A percentile compares a stretch with the other conserved stretches of the same genome.
These are phyloP conservation scores for Endotrypanum monterogeii DNA, from an alignment of 208 protist genomes.

Conservation along the genomic window DNA sequence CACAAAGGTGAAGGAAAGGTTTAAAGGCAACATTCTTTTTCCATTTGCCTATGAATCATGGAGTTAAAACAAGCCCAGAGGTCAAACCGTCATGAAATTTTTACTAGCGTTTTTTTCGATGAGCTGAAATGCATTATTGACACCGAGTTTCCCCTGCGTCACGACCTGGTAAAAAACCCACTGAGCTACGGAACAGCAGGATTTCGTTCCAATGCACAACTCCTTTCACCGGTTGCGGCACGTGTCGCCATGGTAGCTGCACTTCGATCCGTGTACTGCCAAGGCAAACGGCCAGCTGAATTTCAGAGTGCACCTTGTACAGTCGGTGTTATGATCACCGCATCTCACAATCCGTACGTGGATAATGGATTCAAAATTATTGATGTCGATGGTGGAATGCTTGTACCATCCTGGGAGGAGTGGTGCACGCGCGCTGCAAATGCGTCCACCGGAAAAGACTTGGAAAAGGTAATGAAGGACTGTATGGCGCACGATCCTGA, in stretches of 20 bases:
- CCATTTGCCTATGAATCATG: background rate
- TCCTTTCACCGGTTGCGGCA: conserved; percentile 63
- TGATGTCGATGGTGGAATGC: conserved; percentile 80
- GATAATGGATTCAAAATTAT: conserved; percentile 93
- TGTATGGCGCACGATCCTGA: conserved; percentile 23
- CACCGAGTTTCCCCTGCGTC: conserved; percentile 41
- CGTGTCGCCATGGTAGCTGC: conserved; percentile 64
- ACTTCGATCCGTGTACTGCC: conserved; percentile 45
- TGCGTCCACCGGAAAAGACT: conserved; percentile 43
- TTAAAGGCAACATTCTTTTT: background rate
- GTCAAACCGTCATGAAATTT: background rate
- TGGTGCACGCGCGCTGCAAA: conserved; percentile 69
- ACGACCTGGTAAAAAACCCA: conserved; percentile 29
- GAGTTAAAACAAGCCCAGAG: background rate
- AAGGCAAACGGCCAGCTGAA: conserved; percentile 8
- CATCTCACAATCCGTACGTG: conserved; percentile 80
- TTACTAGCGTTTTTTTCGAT: conserved; percentile 14
- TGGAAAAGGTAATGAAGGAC: conserved; percentile 39
- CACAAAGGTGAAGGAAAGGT: too few relatives aligned
- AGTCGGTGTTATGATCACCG: conserved; percentile 85
- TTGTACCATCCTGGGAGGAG: conserved; percentile 63
- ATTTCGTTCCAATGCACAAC: conserved; percentile 52
- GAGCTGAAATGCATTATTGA: conserved; percentile 32
- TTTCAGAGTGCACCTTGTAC: background rate
- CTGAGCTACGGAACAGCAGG: conserved; percentile 82